These are phyloP conservation scores for Orychophragmus violaceus DNA, from an alignment of 345 rosid species.

Conservation along the genomic window DNA sequence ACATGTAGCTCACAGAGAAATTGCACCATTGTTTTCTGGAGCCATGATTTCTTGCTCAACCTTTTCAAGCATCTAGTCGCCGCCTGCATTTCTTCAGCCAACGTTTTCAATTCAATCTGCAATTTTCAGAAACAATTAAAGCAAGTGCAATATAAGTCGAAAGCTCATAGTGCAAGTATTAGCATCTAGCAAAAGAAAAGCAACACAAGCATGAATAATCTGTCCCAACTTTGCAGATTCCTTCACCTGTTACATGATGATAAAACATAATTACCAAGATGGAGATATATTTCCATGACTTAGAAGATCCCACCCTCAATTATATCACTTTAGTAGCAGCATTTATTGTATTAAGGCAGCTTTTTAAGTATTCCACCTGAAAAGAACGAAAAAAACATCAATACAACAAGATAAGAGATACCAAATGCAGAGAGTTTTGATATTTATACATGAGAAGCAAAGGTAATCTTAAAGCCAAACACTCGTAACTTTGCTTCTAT, in stretches of 20 bases:
- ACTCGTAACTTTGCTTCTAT: slow-evolving; percentile 93
- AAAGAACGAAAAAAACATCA: slow-evolving; percentile 9
- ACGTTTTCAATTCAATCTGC: slow-evolving; percentile 87
- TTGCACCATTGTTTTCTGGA: slow-evolving; percentile 78
- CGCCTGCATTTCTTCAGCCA: slow-evolving; percentile 99
- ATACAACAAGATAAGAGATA: background rate
- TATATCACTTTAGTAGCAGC: slow-evolving; percentile 72
- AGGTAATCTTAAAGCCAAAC: slow-evolving; percentile 87
- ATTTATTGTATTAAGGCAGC: slow-evolving; percentile 62
- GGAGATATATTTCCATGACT: background rate
- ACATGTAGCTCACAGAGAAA: slow-evolving; percentile 48
- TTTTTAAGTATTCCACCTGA: slow-evolving; percentile 77
- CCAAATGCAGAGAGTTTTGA: slow-evolving; percentile 4
- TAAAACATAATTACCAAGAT: slow-evolving; percentile 21
- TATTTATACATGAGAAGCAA: slow-evolving; percentile 68
- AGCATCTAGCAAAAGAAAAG: too few species aligned
- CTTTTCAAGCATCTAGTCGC: slow-evolving; percentile 91
- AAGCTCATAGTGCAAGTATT: background rate
- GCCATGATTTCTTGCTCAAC: slow-evolving; percentile 79
- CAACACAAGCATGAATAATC: slow-evolving; percentile 35
- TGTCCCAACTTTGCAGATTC: slow-evolving; percentile 89
- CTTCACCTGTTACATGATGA: slow-evolving; percentile 56
- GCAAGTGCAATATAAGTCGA: background rate
- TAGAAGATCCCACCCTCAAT: background rate
- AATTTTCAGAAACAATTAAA: slow-evolving; percentile 7